Evolutionary conservation across 768 basidiomycete genomes (phyloP), one percentile per base, ranked within the genome.

Genomic region (Pulveroboletus sp.): DNA sequence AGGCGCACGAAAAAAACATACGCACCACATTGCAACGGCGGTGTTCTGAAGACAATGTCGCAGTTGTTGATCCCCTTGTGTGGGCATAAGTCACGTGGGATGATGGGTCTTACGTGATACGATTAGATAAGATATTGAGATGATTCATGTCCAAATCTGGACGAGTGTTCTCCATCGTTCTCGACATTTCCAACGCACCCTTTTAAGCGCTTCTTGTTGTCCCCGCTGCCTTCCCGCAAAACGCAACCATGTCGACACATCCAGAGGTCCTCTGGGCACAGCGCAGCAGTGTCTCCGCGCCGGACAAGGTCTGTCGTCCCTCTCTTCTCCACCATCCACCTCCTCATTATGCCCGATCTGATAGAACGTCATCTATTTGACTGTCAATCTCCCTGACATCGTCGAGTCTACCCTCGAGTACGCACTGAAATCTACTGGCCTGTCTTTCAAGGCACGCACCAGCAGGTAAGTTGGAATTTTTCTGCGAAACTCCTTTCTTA

Each of bases 181-280:
- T 61, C 44, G 36, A 55, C 46, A 54, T 20, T 68, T 68, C 63
- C 47, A 68, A 60, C 45, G n/a, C 24, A 13, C 47, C 43, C 32
- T 58, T 47, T 53, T 30, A 55, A 57, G 5, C 43, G 34, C 47
- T 16, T 19, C 19, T 45, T 27, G 24, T 16, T 19, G 22, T 43
- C 47, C 24, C 47, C 54, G 10, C 46, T 50, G 26, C 36, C 22
- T 10, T 29, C 20, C 39, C 45, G 2, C 58, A 54, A 47, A 56
- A 31, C 54, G 20, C 55, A 45, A 38, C 54, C 50, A 78, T 77
- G 77, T 22, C 73, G 26, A 60, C 51, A 16, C 90, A 92, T 69
- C 94, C 94, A 31, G 93, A 96, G 71, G 76, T 95, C 30, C 78
- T 93, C 2, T 98, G 94, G 93, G 94, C 95, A 39, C 94, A 98